Conservation (phyloP, 176 grass and related monocot genomes). For the Aegilops speltoides region DNA sequence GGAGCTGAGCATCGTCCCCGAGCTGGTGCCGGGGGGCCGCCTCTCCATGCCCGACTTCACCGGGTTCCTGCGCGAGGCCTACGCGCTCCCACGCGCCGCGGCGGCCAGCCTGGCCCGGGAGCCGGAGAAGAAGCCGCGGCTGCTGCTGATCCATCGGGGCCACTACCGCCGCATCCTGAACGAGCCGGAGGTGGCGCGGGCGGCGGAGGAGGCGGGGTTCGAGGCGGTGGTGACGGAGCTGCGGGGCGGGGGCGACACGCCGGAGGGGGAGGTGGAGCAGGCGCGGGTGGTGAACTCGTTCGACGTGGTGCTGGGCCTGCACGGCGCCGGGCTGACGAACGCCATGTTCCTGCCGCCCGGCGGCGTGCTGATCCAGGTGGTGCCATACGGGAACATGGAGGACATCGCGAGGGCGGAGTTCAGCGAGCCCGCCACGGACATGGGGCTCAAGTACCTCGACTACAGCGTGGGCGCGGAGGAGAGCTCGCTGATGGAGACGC, state of each 20-base stretch:
- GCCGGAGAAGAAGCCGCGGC: not conserved
- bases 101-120: not conserved
- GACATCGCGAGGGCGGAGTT: conserved; percentile 39
- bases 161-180: not conserved
- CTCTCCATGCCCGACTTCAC: not conserved
- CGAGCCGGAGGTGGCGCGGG: not conserved
- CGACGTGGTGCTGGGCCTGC: conserved; percentile 52
- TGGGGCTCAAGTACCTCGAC: conserved; percentile 44
- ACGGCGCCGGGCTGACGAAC: conserved; percentile 57
- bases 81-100: not conserved
- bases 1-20: not conserved
- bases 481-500: conserved; percentile 41
- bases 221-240: not conserved
- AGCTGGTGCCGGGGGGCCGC: not conserved
- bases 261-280: not conserved
- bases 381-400: conserved; percentile 50
- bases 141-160: not conserved
- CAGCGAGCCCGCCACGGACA: conserved; percentile 35
- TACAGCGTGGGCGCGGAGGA: conserved; percentile 49
- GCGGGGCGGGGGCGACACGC: not conserved
- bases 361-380: conserved; percentile 46
- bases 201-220: not conserved
- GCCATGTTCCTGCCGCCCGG: conserved; percentile 46
- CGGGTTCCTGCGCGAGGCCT: not conserved
- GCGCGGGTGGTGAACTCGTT: conserved; percentile 48